phyloP scores from a whole-genome alignment of 179 eudicot species.

The Nepenthes alata region DNA sequence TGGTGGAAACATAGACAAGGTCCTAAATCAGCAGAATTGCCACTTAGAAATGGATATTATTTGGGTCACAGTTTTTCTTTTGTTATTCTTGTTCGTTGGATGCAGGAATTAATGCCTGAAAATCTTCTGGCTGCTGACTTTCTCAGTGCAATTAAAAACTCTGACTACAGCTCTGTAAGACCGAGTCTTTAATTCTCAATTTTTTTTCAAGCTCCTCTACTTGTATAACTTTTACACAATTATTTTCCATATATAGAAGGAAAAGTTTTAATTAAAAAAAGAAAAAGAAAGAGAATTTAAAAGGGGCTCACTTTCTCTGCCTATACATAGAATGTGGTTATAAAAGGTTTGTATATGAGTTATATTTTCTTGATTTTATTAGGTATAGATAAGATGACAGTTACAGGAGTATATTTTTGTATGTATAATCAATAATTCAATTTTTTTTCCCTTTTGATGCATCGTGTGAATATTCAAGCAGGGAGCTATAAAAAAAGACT shows the following conservation, averaged over 20 bases:
- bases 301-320: neutral
- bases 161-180: conserved; percentile 63
- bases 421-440: too few relatives aligned
- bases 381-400: too few relatives aligned
- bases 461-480: too few relatives aligned
- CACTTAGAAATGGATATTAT: neutral
- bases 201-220: neutral
- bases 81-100: conserved; percentile 7
- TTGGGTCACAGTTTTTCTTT: neutral
- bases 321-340: neutral
- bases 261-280: neutral
- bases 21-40: neutral
- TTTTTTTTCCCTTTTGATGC: too few relatives aligned
- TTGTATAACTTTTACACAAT: too few relatives aligned
- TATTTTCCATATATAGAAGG: too few relatives aligned
- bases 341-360: too few relatives aligned
- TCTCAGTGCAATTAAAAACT: conserved; percentile 36
- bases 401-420: too few relatives aligned
- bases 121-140: conserved; percentile 63
- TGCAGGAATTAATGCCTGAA: conserved; percentile 75
- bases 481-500: too few relatives aligned
- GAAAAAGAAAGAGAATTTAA: neutral
- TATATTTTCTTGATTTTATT: too few relatives aligned
- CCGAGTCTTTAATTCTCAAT: neutral
- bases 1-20: neutral